phyloP scores from a whole-genome alignment of 1,284 basidiomycete genomes.

The Naganishia albida region DNA sequence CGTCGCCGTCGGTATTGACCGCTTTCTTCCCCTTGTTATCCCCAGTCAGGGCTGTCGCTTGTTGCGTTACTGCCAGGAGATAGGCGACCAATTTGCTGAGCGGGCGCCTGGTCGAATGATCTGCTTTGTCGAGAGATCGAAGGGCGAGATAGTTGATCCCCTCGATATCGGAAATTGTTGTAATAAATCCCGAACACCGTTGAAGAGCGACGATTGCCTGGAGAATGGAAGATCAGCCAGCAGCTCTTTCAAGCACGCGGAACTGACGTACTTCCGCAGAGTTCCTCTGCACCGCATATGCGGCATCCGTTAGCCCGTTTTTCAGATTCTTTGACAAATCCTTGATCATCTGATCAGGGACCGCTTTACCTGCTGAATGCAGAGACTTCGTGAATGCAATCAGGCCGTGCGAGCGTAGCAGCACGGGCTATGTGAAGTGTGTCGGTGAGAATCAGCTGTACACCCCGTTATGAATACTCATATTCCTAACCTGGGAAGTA shows the following conservation, averaged over 20 bases:
- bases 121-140: constrained; percentile 76
- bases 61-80: constrained; percentile 81
- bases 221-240: too few species aligned
- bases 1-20: constrained; percentile 61
- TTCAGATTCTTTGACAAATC: constrained; percentile 85
- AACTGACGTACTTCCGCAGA: constrained; percentile 66
- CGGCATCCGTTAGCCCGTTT: constrained; percentile 75
- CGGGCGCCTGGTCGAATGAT: constrained; percentile 78
- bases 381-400: constrained; percentile 74
- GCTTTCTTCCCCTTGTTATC: constrained; percentile 54
- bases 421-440: constrained; percentile 61
- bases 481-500: constrained; percentile 65
- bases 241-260: neutral
- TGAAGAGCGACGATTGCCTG: constrained; percentile 49
- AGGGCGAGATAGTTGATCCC: constrained; percentile 67
- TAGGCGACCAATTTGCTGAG: constrained; percentile 79
- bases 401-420: constrained; percentile 81
- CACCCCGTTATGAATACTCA: too few species aligned
- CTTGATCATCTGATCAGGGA: constrained; percentile 74
- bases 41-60: constrained; percentile 59
- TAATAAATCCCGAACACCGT: constrained; percentile 43
- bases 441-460: neutral
- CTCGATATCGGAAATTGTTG: constrained; percentile 70
- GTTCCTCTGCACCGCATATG: constrained; percentile 80
- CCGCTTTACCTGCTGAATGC: constrained; percentile 72